phyloP scores from a whole-genome alignment of 345 rosid species.

The Populus simonii region DNA sequence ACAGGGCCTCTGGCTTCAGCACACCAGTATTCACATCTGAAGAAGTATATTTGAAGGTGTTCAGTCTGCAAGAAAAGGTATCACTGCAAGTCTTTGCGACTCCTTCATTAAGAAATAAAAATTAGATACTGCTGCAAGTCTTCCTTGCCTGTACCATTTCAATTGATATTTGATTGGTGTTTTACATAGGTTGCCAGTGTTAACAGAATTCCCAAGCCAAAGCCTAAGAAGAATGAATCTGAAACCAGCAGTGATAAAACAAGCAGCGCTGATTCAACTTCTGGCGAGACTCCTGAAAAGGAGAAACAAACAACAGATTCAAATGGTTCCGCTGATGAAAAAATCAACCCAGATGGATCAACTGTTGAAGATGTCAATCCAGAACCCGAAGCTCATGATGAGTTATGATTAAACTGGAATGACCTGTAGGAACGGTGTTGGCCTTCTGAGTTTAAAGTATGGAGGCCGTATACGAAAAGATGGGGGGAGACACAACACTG shows the following conservation, averaged over 20 bases:
- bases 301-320: slow-evolving; percentile 33
- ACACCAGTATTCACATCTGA: slow-evolving; percentile 73
- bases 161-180: not conserved
- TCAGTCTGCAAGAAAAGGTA: slow-evolving; percentile 82
- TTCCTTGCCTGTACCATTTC: not conserved
- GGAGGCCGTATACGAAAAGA: not conserved
- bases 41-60: slow-evolving; percentile 60
- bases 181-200: slow-evolving; percentile 54
- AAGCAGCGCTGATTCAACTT: slow-evolving; percentile 30
- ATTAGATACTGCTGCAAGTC: not conserved
- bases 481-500: not conserved
- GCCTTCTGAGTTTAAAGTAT: not conserved
- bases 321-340: slow-evolving; percentile 22
- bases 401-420: slow-evolving; percentile 43
- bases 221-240: slow-evolving; percentile 72
- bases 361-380: slow-evolving; percentile 17
- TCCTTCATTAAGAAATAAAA: not conserved
- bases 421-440: not conserved
- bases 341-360: slow-evolving; percentile 9
- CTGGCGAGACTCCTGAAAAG: slow-evolving; percentile 25
- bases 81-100: not conserved
- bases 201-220: slow-evolving; percentile 82
- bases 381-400: slow-evolving; percentile 51
- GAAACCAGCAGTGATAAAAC: slow-evolving; percentile 31
- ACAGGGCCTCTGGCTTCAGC: slow-evolving; percentile 57